phyloP scores from a whole-genome alignment of 345 rosid species.

The Anacardium occidentale region DNA sequence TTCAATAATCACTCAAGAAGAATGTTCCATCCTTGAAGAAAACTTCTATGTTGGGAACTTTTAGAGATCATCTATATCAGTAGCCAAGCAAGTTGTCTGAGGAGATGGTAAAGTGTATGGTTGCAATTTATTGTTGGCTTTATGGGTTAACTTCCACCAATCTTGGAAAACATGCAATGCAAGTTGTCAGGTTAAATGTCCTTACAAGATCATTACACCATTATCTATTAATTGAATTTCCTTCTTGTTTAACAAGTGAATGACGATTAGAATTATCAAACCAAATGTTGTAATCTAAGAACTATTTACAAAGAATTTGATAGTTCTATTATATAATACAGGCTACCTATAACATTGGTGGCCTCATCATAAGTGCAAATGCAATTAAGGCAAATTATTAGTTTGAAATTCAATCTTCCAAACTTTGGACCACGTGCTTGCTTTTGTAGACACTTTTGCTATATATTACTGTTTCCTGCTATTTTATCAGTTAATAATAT shows the following conservation, averaged over 20 bases:
- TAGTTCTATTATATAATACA: slow-evolving; percentile 53
- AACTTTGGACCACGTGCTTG: slow-evolving; percentile 59
- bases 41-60: slow-evolving; percentile 40
- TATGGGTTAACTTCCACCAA: slow-evolving; percentile 41
- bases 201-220: no score
- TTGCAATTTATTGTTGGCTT: slow-evolving; percentile 80
- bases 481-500: no score
- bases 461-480: no score
- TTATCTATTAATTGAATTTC: not conserved
- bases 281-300: not conserved
- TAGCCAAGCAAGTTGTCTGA: slow-evolving; percentile 89
- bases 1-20: slow-evolving; percentile 31
- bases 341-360: slow-evolving; percentile 90
- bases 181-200: no score
- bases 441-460: no score
- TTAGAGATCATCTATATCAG: slow-evolving; percentile 76
- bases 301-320: slow-evolving; percentile 20
- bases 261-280: not conserved
- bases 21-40: slow-evolving; percentile 33
- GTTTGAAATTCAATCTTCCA: slow-evolving; percentile 54
- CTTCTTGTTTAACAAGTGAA: not conserved
- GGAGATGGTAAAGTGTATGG: slow-evolving; percentile 91
- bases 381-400: slow-evolving; percentile 56
- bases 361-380: slow-evolving; percentile 72
- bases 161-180: slow-evolving; percentile 31